Base-by-base conservation (phyloP, 306 rosid species). In the Rosa multiflora region DNA sequence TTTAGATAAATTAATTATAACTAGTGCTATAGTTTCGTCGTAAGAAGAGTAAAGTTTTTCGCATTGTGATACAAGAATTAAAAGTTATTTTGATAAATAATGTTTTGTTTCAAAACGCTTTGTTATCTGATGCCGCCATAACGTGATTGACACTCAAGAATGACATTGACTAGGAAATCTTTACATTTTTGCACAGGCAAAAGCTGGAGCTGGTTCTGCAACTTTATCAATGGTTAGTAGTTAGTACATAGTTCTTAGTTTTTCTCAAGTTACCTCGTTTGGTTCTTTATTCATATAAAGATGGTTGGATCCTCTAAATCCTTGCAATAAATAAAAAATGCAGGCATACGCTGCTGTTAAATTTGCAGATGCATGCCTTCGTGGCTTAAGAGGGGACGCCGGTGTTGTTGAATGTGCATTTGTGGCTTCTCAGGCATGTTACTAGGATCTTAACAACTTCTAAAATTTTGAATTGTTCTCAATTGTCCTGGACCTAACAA, bases 191-290 rank as follows among this genome's bases (percentile, higher is more conserved):
- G 35, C 84, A 70, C 91, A 96, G 99, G 99, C 98, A 73, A 96
- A 96, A 85, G 94, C 98, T 73, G 99, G 99, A 77, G 89, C 97
- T 84, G 99, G 99, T 84, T 96, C 99, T 61, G 99, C 99, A 64
- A 96, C 99, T 79, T 90, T 91, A 52, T 96, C 99, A 51, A 96
- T 96, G 99, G 99, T 96, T 14, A 29, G 1, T 12, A 18, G 99
- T 96, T 14, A 29, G 1, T 12, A 18, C 35, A 46, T 67, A 39
- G 67, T 46, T 74, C 18, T 67, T 11, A 39, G 15, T 55, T 55
- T 74, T 67, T 29, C 69, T 7, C 5, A 17, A 17, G 47, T 32
- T 58, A 53, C 61, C 29, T 80, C 14, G 73, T 21, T 70, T 46
- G 20, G 32, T 46, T 56, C 18, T 29, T 58, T 23, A 13, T 40